Percentiles rank a stretch among this genome's conserved stretches.
These are phyloP conservation scores for Priceomyces castillae DNA, from an alignment of 805 yeast genomes.

Conservation along the genomic window DNA sequence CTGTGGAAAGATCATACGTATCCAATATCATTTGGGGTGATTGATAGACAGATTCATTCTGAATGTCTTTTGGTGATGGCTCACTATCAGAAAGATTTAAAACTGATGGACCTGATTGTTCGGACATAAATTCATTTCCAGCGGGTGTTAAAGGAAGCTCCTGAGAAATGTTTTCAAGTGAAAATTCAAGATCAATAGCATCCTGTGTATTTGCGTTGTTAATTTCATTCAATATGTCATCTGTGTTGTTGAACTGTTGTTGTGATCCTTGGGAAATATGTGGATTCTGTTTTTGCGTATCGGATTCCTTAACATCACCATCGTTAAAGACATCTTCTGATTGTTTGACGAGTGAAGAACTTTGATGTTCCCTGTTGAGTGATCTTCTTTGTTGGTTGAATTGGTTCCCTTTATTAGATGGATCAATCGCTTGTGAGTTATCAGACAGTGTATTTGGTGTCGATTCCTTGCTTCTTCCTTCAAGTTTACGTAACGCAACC, in stretches of 20 bases:
- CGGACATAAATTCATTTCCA: constrained; percentile 3
- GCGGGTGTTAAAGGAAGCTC: constrained; percentile 34
- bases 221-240: constrained; percentile 38
- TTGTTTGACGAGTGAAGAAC: not conserved
- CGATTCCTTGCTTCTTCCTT: constrained; percentile 49
- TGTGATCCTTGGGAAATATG: not conserved
- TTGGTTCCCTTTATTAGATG: not conserved
- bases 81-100: not conserved
- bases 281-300: not conserved
- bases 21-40: constrained; percentile 21
- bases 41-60: not conserved
- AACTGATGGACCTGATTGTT: not conserved
- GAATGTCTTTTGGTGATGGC: no score
- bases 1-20: constrained; percentile 28
- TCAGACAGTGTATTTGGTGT: not conserved
- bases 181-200: constrained; percentile 22
- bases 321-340: not conserved
- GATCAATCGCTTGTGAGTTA: not conserved
- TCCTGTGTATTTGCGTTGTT: constrained; percentile 41
- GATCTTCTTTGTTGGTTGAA: not conserved
- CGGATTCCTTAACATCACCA: not conserved
- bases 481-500: constrained; percentile 73
- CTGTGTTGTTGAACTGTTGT: constrained; percentile 21
- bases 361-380: not conserved
- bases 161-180: constrained; percentile 17